These are phyloP conservation scores for Artemisia argyi DNA, from an alignment of 129 eudicot genomes.

Conservation along the genomic window DNA sequence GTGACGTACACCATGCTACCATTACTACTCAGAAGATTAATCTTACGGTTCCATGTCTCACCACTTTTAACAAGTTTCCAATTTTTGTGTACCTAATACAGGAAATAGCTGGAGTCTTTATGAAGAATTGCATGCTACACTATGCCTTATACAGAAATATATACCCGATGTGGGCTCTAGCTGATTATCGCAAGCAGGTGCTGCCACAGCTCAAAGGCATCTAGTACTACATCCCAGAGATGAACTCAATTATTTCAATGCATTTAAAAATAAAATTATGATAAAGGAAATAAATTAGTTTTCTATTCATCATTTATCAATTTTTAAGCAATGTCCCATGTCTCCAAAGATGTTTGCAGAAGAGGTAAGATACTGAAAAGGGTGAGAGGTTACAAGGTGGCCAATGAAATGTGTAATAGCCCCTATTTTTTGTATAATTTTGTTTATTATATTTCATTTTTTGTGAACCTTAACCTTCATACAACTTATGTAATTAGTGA, in stretches of 20 bases:
- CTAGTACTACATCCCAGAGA: constrained; percentile 15
- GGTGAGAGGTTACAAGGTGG: constrained; percentile 10
- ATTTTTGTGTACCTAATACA: constrained; percentile 22
- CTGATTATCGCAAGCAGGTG: constrained; percentile 58
- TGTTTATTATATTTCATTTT: constrained; percentile 4
- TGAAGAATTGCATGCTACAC: constrained; percentile 81
- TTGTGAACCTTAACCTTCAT: constrained; percentile 1
- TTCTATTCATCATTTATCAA: constrained; percentile 16
- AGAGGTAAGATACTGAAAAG: constrained; percentile 20
- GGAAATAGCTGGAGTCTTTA: constrained; percentile 81
- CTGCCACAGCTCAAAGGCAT: constrained; percentile 21
- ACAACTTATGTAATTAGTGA: neutral
- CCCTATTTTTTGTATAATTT: neutral
- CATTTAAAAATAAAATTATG: neutral
- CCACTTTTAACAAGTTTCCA: neutral
- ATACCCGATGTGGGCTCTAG: constrained; percentile 82
- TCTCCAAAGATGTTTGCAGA: constrained; percentile 18
- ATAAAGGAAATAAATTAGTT: constrained; percentile 7
- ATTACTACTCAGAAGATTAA: neutral
- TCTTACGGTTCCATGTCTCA: neutral
- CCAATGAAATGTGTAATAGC: constrained; percentile 3
- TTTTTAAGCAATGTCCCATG: neutral
- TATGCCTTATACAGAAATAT: constrained; percentile 69
- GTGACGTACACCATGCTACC: neutral
- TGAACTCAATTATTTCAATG: constrained; percentile 15